Evolutionary conservation across 2,329 filamentous ascomycete genomes (phyloP).

Genomic region (Cercospora sp.): DNA sequence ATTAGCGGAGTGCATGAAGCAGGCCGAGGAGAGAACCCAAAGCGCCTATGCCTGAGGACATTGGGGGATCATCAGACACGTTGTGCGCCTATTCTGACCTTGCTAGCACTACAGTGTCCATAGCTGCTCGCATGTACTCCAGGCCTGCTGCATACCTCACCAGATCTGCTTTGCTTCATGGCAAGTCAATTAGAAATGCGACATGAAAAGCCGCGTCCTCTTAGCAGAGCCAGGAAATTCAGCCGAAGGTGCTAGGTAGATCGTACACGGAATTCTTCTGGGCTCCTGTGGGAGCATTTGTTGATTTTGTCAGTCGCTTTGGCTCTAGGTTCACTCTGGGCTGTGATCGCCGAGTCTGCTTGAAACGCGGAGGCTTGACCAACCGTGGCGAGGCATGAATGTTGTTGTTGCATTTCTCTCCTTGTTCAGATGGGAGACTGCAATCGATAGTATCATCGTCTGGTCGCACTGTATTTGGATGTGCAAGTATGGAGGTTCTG

Average conservation of each 20-base stretch:
- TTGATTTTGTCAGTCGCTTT: neutral
- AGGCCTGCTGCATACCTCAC: neutral
- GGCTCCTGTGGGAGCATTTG: neutral
- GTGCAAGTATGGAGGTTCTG: neutral
- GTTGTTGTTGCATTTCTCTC: neutral
- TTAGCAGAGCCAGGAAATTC: neutral
- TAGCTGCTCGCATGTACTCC: neutral
- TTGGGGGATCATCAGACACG: neutral
- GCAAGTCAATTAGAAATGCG: neutral
- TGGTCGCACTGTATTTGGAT: neutral
- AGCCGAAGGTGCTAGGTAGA: neutral
- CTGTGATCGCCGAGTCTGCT: neutral
- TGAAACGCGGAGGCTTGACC: neutral
- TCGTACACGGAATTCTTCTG: neutral
- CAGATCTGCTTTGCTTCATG: neutral
- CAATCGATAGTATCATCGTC: neutral
- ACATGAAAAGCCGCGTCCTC: neutral
- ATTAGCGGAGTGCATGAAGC: slow-evolving; percentile 45
- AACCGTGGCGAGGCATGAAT: neutral
- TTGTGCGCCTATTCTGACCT: neutral
- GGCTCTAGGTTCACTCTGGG: neutral
- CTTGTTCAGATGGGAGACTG: neutral
- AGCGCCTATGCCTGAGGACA: neutral
- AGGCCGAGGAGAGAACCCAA: slow-evolving; percentile 48
- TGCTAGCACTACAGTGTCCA: neutral